A percentile compares a stretch with the other conserved stretches of the same genome.
These are phyloP conservation scores for Mikania micrantha DNA, from an alignment of 129 eudicot genomes.

Conservation along the genomic window DNA sequence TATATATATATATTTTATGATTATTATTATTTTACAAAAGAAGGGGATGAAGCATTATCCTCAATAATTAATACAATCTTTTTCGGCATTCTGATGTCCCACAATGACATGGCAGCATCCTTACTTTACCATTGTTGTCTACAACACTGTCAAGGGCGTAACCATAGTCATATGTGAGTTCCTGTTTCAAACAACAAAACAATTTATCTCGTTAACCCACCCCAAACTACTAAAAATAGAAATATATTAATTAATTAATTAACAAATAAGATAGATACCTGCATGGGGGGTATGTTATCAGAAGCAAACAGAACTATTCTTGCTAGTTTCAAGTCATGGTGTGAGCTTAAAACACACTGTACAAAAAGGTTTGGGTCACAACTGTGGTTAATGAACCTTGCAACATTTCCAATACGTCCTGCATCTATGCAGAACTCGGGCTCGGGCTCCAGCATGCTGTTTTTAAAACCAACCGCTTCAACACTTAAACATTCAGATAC, in stretches of 20 bases:
- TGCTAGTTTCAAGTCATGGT: slow-evolving; percentile 33
- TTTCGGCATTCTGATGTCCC: slow-evolving; percentile 75
- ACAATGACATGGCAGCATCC: slow-evolving; percentile 52
- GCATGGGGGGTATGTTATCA: slow-evolving; percentile 27
- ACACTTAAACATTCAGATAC: slow-evolving; percentile 25
- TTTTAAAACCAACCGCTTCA: too few species aligned
- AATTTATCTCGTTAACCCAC: not conserved
- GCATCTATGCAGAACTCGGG: slow-evolving; percentile 41
- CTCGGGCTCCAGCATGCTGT: too few species aligned
- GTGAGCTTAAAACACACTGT: slow-evolving; percentile 28
- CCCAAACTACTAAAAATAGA: not conserved
- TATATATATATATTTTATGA: too few species aligned
- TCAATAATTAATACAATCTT: slow-evolving; percentile 39
- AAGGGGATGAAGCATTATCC: not conserved
- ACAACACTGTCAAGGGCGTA: slow-evolving; percentile 72
- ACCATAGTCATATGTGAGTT: slow-evolving; percentile 73
- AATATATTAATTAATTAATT: not conserved
- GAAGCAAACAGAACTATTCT: slow-evolving; percentile 31
- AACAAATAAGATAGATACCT: not conserved
- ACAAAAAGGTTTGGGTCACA: slow-evolving; percentile 43
- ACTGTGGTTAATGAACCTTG: slow-evolving; percentile 42
- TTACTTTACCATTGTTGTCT: slow-evolving; percentile 55
- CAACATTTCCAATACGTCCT: slow-evolving; percentile 34
- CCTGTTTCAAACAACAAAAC: slow-evolving; percentile 37
- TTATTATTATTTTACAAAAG: too few species aligned